Conservation (phyloP, 176 grass and related monocot genomes). For the Oryza meyeriana region DNA sequence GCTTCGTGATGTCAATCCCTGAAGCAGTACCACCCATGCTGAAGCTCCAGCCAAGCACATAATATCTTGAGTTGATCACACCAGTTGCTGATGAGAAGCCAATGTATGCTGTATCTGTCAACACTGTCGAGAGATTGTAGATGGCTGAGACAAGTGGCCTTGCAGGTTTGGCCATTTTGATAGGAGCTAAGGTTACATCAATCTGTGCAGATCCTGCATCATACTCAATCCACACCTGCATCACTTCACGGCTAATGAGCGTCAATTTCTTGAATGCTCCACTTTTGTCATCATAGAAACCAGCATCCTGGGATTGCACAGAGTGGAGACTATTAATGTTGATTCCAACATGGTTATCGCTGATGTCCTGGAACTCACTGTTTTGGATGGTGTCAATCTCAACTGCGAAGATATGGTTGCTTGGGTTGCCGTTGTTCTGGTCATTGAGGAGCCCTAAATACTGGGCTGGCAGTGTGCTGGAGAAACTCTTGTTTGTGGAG, state of each 20-base stretch:
- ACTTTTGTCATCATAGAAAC: background rate
- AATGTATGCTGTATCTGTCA: constrained; percentile 6
- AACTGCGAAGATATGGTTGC: constrained; percentile 14
- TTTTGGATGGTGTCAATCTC: constrained; percentile 26
- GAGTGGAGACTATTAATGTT: constrained; percentile 7
- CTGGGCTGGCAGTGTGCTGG: background rate
- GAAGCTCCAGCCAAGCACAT: constrained; percentile 74
- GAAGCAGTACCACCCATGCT: constrained; percentile 29
- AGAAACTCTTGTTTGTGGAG: background rate
- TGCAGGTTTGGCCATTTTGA: constrained; percentile 3
- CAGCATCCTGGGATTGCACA: background rate
- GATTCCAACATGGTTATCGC: constrained; percentile 37
- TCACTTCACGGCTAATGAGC: background rate
- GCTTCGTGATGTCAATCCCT: constrained; percentile 12
- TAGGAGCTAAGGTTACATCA: constrained; percentile 27
- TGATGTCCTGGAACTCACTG: constrained; percentile 21
- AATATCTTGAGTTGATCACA: constrained; percentile 19
- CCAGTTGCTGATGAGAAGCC: constrained; percentile 37
- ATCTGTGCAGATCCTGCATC: background rate
- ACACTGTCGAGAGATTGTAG: constrained; percentile 25
- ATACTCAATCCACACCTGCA: constrained; percentile 49
- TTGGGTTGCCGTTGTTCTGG: background rate
- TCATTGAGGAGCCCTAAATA: constrained; percentile 19
- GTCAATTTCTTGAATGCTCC: background rate
- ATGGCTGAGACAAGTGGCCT: constrained; percentile 2